A percentile compares a stretch with the other conserved stretches of the same genome.
These are phyloP conservation scores for Sclerotinia subarctica DNA, from an alignment of 2,329 filamentous ascomycete species.

Conservation along the genomic window DNA sequence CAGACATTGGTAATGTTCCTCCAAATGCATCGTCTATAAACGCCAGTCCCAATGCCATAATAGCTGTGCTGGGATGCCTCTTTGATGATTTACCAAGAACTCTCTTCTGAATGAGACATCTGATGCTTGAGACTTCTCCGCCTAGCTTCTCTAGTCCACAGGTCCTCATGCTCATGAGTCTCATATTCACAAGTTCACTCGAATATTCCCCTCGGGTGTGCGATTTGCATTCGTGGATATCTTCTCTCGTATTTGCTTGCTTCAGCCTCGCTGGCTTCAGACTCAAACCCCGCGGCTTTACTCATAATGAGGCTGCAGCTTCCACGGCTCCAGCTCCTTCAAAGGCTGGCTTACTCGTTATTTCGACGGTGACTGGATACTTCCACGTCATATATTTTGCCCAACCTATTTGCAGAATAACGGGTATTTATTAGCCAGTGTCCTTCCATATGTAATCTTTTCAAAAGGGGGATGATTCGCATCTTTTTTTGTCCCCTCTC, in stretches of 20 bases:
- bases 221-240: background rate
- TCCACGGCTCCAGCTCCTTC: conserved; percentile 61
- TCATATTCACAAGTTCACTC: background rate
- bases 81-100: background rate
- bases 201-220: background rate
- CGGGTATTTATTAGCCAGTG: conserved; percentile 7
- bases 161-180: background rate
- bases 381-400: conserved; percentile 92
- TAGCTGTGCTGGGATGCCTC: background rate
- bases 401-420: conserved; percentile 62
- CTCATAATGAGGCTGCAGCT: conserved; percentile 46
- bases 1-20: background rate
- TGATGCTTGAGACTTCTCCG: background rate
- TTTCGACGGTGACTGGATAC: conserved; percentile 73
- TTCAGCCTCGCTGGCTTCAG: background rate
- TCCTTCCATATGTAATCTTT: background rate
- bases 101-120: background rate
- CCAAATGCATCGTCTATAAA: conserved; percentile 2
- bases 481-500: background rate
- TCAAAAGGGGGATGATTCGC: background rate
- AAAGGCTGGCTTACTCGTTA: conserved; percentile 61
- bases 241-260: background rate
- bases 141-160: background rate
- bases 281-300: background rate
- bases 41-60: conserved; percentile 2